These are phyloP conservation scores for Nicotiana tabacum DNA, from an alignment of 257 asterid species.

Conservation along the genomic window DNA sequence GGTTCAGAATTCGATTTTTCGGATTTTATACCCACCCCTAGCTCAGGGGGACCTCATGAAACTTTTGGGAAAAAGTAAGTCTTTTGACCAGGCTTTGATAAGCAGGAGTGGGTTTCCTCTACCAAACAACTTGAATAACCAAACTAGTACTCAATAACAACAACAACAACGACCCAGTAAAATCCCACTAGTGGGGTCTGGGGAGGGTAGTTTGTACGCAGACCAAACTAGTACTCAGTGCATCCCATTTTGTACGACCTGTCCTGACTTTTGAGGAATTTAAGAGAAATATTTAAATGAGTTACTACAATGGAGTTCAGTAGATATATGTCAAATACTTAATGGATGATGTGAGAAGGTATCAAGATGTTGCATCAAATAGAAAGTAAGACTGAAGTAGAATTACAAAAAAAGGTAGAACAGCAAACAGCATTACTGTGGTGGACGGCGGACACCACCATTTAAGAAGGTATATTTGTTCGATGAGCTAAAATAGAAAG, in stretches of 20 bases:
- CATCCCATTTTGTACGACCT: neutral
- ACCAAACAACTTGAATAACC: neutral
- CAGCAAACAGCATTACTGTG: neutral
- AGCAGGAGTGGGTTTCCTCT: neutral
- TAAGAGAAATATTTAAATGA: constrained; percentile 4
- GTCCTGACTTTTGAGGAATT: neutral
- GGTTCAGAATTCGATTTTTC: too few relatives aligned
- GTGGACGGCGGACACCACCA: neutral
- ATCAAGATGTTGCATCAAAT: neutral
- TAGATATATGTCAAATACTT: neutral
- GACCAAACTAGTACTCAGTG: neutral
- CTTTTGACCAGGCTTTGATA: neutral
- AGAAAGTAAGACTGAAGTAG: neutral
- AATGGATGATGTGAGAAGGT: neutral
- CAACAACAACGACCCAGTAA: too few relatives aligned
- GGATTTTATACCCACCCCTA: too few relatives aligned
- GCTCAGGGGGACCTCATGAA: neutral
- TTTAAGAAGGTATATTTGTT: neutral
- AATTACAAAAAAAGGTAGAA: neutral
- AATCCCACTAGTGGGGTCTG: too few relatives aligned
- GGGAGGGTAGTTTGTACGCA: too few relatives aligned
- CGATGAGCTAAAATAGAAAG: neutral
- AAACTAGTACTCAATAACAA: neutral
- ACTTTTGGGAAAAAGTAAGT: neutral
- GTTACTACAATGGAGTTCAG: neutral